These are phyloP conservation scores for Myotisia sp. DNA, from an alignment of 2,329 filamentous ascomycete genomes.

Conservation along the genomic window DNA sequence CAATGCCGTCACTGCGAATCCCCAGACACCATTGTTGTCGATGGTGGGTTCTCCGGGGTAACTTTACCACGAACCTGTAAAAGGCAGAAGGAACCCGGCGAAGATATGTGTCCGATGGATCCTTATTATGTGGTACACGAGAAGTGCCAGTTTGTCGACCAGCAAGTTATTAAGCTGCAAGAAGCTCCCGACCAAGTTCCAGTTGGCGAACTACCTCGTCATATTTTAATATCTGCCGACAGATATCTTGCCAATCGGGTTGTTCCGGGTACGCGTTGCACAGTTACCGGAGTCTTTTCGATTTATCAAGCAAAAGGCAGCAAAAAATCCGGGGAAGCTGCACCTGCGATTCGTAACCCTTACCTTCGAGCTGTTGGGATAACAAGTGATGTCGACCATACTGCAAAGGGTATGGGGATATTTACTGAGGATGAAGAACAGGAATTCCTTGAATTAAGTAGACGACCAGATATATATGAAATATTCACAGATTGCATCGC, in stretches of 20 bases:
- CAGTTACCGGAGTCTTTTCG: slow-evolving; percentile 92
- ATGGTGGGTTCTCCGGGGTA: slow-evolving; percentile 76
- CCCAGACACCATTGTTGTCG: slow-evolving; percentile 53
- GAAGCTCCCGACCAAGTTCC: slow-evolving; percentile 96
- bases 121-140: slow-evolving; percentile 95
- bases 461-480: slow-evolving; percentile 81
- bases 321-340: slow-evolving; percentile 60
- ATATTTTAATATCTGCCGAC: slow-evolving; percentile 93
- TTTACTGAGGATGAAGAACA: slow-evolving; percentile 96
- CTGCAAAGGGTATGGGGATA: slow-evolving; percentile 64
- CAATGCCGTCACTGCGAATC: slow-evolving; percentile 79
- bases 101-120: slow-evolving; percentile 72
- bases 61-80: slow-evolving; percentile 69
- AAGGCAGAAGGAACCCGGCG: slow-evolving; percentile 43
- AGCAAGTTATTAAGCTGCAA: slow-evolving; percentile 95
- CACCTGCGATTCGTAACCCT: slow-evolving; percentile 88
- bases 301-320: slow-evolving; percentile 89
- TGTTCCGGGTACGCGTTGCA: slow-evolving; percentile 86
- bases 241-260: slow-evolving; percentile 90
- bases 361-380: slow-evolving; percentile 90
- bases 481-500: slow-evolving; percentile 85
- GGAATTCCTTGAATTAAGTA: slow-evolving; percentile 82
- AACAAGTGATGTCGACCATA: slow-evolving; percentile 77
- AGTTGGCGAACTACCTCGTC: slow-evolving; percentile 84
- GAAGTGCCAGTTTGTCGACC: slow-evolving; percentile 86